Percentiles rank a stretch among this genome's conserved stretches.
Conservation (phyloP, 1,284 basidiomycete species). For the Trichosporon sp. region DNA sequence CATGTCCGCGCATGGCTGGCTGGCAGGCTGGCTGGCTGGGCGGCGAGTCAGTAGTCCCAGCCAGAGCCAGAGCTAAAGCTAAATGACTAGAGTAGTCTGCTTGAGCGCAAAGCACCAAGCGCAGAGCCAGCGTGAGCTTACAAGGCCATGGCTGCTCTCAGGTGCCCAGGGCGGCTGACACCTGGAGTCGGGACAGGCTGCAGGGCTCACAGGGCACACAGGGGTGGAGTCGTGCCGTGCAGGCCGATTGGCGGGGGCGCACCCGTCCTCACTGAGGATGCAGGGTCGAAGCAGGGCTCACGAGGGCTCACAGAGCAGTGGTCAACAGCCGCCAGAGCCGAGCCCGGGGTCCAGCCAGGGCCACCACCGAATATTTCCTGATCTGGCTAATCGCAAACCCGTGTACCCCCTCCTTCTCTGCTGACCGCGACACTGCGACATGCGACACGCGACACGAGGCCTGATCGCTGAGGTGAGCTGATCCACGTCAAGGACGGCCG, state of each 20-base stretch:
- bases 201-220: not conserved
- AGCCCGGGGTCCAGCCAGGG: not conserved
- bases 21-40: no score
- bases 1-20: no score
- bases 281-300: not conserved
- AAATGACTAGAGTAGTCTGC: no score
- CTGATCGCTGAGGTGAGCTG: no score
- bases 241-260: not conserved
- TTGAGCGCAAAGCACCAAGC: no score
- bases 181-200: not conserved
- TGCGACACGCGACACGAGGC: not conserved
- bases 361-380: not conserved
- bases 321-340: not conserved
- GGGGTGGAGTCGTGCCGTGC: not conserved
- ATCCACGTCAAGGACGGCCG: no score
- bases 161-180: not conserved
- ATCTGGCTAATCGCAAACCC: not conserved
- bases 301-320: not conserved
- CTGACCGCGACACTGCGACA: not conserved
- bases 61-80: no score
- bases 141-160: no score
- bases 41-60: no score
- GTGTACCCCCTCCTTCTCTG: not conserved
- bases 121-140: no score
- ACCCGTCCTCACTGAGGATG: not conserved